phyloP scores from a whole-genome alignment of 345 rosid genomes.

The Heritiera fomes region DNA sequence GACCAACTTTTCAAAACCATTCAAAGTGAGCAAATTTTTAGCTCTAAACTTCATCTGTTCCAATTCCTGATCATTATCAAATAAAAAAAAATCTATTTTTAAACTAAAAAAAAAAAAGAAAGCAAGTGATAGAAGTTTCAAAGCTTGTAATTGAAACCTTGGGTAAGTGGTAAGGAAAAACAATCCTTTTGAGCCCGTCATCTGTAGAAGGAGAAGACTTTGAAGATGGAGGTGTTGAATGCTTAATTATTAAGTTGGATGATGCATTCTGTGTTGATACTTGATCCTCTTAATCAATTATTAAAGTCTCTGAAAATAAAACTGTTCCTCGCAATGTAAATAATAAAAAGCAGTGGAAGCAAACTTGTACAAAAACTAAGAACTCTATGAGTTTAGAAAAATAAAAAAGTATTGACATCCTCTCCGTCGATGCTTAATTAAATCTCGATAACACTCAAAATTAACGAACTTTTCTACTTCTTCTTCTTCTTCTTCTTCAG shows the following conservation, averaged over 20 bases:
- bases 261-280: too few relatives aligned
- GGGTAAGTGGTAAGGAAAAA: conserved; percentile 25
- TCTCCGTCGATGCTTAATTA: conserved; percentile 99
- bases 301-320: too few relatives aligned
- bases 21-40: not conserved
- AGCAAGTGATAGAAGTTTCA: conserved; percentile 16
- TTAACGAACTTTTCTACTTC: conserved; percentile 99
- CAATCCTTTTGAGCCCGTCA: conserved; percentile 31
- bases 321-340: not conserved
- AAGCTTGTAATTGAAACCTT: conserved; percentile 50
- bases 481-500: conserved; percentile 94
- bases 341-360: not conserved
- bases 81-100: not conserved
- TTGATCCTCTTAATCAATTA: too few relatives aligned
- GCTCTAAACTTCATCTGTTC: not conserved
- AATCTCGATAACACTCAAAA: conserved; percentile 99
- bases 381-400: conserved; percentile 25
- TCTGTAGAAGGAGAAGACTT: conserved; percentile 29
- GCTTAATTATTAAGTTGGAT: too few relatives aligned
- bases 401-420: conserved; percentile 98
- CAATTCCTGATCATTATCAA: not conserved
- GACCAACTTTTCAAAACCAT: not conserved
- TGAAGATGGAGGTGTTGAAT: conserved; percentile 8
- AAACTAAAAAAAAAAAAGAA: not conserved
- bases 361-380: conserved; percentile 17